Base-by-base conservation (phyloP, 2,329 filamentous ascomycete species). In the Harringtonia aguacate region DNA sequence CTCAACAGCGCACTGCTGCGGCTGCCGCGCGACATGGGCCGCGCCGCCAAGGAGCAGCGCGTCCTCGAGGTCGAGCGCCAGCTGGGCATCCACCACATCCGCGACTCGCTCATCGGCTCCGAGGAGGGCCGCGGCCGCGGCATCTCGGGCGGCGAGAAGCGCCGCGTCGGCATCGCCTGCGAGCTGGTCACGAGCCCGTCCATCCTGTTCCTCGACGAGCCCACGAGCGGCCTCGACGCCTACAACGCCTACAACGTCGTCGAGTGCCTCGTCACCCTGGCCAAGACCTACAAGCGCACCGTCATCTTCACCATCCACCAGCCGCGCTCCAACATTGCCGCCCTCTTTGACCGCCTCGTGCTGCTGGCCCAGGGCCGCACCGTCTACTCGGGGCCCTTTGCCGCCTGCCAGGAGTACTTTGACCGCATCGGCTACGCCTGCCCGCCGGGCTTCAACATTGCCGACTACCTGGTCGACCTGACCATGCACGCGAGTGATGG, bases 401-500 rank as follows among this genome's bases (percentile, higher is more conserved):
- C 77, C 2, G 81, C 81, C 51, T 98, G 92, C 58, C 92, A 98
- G 60, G 70, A 77, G 18, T 98, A 95, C 59, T 98, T 98, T 55
- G 87, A 95, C 57, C 75, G 79, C 38, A 81, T 95, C 48, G 94
- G 92, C 36, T 98, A 95, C 61, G 72, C 84, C 39, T 98, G 94
- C 57, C 92, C 92, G 12, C 84, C 89, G 21, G 94, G 94, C 3
- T 98, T 97, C 74, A 98, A 98, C 57, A 97, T 98, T 62, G 92
- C 92, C 4, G 92, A 98, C 61, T 98, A 95, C 58, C 76, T 98
- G 6, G 89, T 98, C 27, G 92, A 98, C 60, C 72, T 98, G 34
- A 97, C 92, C 0, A 97, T 98, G 90, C 92, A 98, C 60, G 89
- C 88, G n/a, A n/a, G n/a, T n/a, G n/a, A n/a, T n/a, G n/a, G n/a